These are phyloP conservation scores for Monosporascus sp. DNA, from an alignment of 2,329 filamentous ascomycete species.

Conservation along the genomic window DNA sequence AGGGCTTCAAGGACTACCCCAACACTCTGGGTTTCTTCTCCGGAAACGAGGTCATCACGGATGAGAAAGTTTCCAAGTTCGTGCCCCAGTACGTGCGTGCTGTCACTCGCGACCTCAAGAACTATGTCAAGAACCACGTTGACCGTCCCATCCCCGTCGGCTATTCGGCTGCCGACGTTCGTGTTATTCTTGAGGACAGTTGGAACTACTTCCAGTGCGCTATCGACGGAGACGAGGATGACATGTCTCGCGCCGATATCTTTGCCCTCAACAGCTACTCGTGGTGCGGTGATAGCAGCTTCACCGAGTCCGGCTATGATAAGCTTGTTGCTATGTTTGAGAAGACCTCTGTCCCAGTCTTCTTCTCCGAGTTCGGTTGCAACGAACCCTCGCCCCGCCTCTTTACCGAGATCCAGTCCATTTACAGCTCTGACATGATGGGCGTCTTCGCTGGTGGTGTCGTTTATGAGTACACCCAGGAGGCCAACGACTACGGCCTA, in stretches of 20 bases:
- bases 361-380: conserved; percentile 81
- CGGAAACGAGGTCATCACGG: conserved; percentile 73
- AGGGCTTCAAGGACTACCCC: conserved; percentile 62
- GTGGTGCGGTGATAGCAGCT: conserved; percentile 64
- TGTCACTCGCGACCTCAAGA: conserved; percentile 74
- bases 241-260: conserved; percentile 64
- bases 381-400: conserved; percentile 65
- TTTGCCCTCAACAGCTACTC: conserved; percentile 77
- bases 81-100: conserved; percentile 70
- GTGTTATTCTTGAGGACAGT: conserved; percentile 65
- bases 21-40: conserved; percentile 71
- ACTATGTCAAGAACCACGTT: conserved; percentile 68
- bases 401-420: conserved; percentile 69
- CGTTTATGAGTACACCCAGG: conserved; percentile 76
- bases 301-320: conserved; percentile 57
- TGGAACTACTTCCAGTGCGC: conserved; percentile 73
- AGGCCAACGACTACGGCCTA: conserved; percentile 61
- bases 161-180: conserved; percentile 77
- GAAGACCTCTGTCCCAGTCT: conserved; percentile 64
- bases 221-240: conserved; percentile 44
- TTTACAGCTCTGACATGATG: conserved; percentile 69
- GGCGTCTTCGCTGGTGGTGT: conserved; percentile 67
- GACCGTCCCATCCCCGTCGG: conserved; percentile 68
- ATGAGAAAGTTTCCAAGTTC: conserved; percentile 50
- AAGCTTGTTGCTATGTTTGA: conserved; percentile 60